These are phyloP conservation scores for Talaromyces atroroseus DNA, from an alignment of 2,329 filamentous ascomycete genomes.

Conservation along the genomic window DNA sequence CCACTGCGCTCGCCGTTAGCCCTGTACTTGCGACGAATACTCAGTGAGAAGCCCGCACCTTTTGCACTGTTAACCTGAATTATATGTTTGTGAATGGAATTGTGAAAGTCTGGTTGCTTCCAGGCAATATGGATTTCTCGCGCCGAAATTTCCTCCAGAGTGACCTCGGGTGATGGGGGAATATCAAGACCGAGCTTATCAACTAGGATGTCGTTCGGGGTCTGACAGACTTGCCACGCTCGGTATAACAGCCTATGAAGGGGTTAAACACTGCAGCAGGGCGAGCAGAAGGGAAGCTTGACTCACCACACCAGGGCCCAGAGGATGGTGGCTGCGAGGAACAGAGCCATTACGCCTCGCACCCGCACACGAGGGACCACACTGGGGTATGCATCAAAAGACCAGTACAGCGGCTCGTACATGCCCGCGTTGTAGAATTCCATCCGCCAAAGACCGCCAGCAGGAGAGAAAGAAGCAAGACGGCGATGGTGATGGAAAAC, in stretches of 20 bases:
- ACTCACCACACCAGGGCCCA: slow-evolving; percentile 47
- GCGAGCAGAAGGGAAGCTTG: background rate
- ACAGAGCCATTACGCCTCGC: slow-evolving; percentile 46
- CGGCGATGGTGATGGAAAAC: background rate
- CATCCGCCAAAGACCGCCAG: slow-evolving; percentile 9
- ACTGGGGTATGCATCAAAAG: slow-evolving; percentile 42
- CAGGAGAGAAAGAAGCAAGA: background rate
- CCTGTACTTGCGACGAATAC: background rate
- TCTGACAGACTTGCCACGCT: slow-evolving; percentile 81
- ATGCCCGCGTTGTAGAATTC: slow-evolving; percentile 35
- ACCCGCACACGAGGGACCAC: slow-evolving; percentile 43
- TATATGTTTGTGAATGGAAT: slow-evolving; percentile 75
- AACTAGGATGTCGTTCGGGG: slow-evolving; percentile 85
- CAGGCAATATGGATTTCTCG: slow-evolving; percentile 88
- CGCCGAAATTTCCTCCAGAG: slow-evolving; percentile 79
- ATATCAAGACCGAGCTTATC: slow-evolving; percentile 90
- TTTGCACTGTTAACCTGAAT: slow-evolving; percentile 92
- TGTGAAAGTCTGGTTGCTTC: slow-evolving; percentile 65
- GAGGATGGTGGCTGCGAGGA: slow-evolving; percentile 43
- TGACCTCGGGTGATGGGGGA: slow-evolving; percentile 81
- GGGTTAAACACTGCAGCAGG: slow-evolving; percentile 2
- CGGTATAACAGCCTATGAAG: slow-evolving; percentile 68
- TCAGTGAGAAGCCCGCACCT: slow-evolving; percentile 46
- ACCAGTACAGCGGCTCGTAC: slow-evolving; percentile 43
- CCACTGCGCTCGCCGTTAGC: slow-evolving; percentile 51